phyloP scores from a whole-genome alignment of 768 basidiomycete species.

The Stropharia rugosoannulata region DNA sequence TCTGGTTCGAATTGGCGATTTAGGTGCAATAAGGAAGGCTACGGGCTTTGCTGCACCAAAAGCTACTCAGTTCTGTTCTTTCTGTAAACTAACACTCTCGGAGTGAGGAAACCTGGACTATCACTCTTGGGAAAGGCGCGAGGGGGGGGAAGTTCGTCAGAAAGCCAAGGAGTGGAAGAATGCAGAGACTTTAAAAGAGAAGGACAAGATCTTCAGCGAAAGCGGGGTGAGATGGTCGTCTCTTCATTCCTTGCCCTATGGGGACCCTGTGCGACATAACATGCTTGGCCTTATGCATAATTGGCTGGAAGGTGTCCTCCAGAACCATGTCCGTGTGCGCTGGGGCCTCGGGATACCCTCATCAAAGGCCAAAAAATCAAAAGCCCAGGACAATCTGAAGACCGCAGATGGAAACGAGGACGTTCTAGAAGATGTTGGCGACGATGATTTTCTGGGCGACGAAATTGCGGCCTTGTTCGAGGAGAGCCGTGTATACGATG shows the following conservation, averaged over 20 bases:
- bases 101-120: background rate
- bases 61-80: background rate
- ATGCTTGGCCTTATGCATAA: conserved; percentile 31
- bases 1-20: background rate
- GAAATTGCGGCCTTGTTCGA: background rate
- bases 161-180: too few species aligned
- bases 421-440: background rate
- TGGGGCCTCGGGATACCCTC: background rate
- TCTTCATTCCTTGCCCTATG: conserved; percentile 24
- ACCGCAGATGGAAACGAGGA: too few species aligned
- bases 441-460: conserved; percentile 1
- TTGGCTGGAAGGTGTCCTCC: conserved; percentile 23
- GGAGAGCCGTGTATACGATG: conserved; percentile 1
- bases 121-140: too few species aligned
- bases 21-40: background rate
- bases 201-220: too few species aligned
- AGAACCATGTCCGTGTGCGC: background rate
- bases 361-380: background rate
- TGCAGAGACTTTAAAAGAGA: too few species aligned
- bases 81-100: background rate
- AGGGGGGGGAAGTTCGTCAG: too few species aligned
- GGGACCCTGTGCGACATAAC: conserved; percentile 26
- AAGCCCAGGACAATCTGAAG: too few species aligned
- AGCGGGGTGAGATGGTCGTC: conserved; percentile 28
- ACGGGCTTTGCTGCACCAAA: background rate